A percentile compares a stretch with the other conserved stretches of the same genome.
These are phyloP conservation scores for Penstemon barbatus DNA, from an alignment of 257 asterid genomes.

Conservation along the genomic window DNA sequence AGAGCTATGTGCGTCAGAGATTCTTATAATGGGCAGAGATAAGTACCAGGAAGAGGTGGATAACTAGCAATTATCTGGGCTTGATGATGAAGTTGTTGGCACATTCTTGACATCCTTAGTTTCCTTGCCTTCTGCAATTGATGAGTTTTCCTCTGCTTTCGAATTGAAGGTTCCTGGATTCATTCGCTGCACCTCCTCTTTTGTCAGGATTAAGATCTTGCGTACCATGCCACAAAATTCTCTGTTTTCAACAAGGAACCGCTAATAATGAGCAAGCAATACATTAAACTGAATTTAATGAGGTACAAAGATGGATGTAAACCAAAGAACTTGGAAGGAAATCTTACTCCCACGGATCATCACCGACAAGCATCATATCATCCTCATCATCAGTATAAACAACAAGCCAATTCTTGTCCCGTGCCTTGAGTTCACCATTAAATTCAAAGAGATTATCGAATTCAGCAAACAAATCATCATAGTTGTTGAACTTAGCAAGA, in stretches of 20 bases:
- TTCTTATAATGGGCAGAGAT: slow-evolving; percentile 15
- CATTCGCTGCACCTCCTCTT: slow-evolving; percentile 87
- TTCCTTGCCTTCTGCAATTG: slow-evolving; percentile 64
- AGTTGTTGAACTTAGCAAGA: slow-evolving; percentile 77
- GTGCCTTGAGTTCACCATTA: slow-evolving; percentile 72
- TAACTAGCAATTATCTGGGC: slow-evolving; percentile 50
- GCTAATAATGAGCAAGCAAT: slow-evolving; percentile 7
- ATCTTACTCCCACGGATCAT: slow-evolving; percentile 98
- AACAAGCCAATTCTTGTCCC: slow-evolving; percentile 78
- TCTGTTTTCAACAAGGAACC: slow-evolving; percentile 38
- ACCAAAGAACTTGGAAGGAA: not conserved
- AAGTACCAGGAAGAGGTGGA: slow-evolving; percentile 27
- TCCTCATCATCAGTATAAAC: slow-evolving; percentile 96
- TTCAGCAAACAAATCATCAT: slow-evolving; percentile 68
- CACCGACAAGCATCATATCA: slow-evolving; percentile 99
- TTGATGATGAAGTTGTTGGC: slow-evolving; percentile 47
- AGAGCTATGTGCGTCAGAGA: not conserved
- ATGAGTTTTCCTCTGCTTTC: slow-evolving; percentile 70
- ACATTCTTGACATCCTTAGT: slow-evolving; percentile 61
- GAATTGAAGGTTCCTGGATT: slow-evolving; percentile 68
- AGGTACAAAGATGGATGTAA: slow-evolving; percentile 3
- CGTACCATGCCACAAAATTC: slow-evolving; percentile 92
- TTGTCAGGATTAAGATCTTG: slow-evolving; percentile 76
- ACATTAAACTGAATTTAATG: not conserved
- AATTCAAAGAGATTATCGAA: slow-evolving; percentile 81